These are phyloP conservation scores for Colletotrichum plurivorum DNA, from an alignment of 2,329 filamentous ascomycete species.

Conservation along the genomic window DNA sequence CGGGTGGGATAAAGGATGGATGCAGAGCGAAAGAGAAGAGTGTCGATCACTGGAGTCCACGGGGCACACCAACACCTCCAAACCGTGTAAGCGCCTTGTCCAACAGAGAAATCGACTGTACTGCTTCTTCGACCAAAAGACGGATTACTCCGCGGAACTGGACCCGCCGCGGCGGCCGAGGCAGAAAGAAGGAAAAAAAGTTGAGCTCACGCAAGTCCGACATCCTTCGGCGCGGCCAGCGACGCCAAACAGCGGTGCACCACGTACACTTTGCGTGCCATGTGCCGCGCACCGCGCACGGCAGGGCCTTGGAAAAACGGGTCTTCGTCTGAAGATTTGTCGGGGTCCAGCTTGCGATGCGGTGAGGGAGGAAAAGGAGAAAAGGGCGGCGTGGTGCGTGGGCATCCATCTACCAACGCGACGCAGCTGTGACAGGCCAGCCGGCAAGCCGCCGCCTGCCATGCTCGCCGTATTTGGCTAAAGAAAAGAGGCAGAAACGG, in stretches of 20 bases:
- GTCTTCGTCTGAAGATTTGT: constrained; percentile 28
- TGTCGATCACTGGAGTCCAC: constrained; percentile 17
- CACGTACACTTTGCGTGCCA: constrained; percentile 10
- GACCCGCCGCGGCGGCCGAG: no score
- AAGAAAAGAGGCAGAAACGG: background rate
- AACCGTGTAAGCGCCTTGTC: constrained; percentile 6
- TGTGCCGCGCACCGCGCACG: constrained; percentile 16
- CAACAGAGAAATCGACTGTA: background rate
- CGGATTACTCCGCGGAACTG: background rate
- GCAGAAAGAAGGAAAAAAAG: background rate
- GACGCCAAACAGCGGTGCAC: constrained; percentile 20
- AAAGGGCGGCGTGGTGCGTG: background rate
- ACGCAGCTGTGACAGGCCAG: constrained; percentile 3
- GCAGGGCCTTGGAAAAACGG: constrained; percentile 30
- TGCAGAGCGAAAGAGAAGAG: constrained; percentile 7
- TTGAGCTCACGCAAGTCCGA: background rate
- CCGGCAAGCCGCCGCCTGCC: background rate
- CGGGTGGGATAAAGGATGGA: background rate
- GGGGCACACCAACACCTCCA: constrained; percentile 5
- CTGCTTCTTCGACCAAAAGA: background rate
- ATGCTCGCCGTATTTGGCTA: constrained; percentile 12
- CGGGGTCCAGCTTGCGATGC: constrained; percentile 26
- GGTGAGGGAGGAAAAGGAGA: constrained; percentile 7
- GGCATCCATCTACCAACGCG: constrained; percentile 6
- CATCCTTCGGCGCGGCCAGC: background rate